Evolutionary conservation across 345 rosid species (phyloP).

Genomic region (Balakata baccata): DNA sequence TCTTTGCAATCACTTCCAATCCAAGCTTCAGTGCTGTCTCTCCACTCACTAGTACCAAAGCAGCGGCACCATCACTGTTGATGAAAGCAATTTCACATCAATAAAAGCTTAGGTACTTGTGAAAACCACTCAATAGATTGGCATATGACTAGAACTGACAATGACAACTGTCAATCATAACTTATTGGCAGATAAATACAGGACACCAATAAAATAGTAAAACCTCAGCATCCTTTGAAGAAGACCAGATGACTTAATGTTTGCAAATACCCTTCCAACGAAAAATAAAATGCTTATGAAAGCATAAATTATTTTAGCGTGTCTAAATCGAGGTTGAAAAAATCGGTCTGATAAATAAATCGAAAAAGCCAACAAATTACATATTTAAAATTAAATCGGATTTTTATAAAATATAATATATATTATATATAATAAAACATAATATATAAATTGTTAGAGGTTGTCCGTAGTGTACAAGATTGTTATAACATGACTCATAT

Average conservation of each 20-base stretch:
- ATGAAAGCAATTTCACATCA: slow-evolving; percentile 17
- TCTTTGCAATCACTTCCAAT: slow-evolving; percentile 74
- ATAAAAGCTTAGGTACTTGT: slow-evolving; percentile 13
- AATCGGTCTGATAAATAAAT: too few species aligned
- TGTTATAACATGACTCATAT: too few species aligned
- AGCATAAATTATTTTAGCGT: too few species aligned
- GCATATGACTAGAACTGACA: neutral
- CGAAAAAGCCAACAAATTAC: too few species aligned
- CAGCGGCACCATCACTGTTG: slow-evolving; percentile 96
- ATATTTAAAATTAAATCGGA: too few species aligned
- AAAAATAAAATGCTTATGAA: too few species aligned
- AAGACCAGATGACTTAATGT: neutral
- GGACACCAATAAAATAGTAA: neutral
- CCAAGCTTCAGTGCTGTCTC: slow-evolving; percentile 72
- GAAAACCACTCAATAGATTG: neutral
- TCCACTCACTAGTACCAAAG: slow-evolving; percentile 82
- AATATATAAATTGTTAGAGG: too few species aligned
- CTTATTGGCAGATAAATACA: neutral
- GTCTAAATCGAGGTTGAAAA: too few species aligned
- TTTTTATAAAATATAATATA: too few species aligned
- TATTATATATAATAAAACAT: too few species aligned
- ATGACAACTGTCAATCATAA: neutral
- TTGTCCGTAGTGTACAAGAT: too few species aligned
- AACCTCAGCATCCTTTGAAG: neutral
- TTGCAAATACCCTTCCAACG: neutral